Base-by-base conservation (phyloP, 495 filamentous ascomycete genomes). In the Neurospora africana region DNA sequence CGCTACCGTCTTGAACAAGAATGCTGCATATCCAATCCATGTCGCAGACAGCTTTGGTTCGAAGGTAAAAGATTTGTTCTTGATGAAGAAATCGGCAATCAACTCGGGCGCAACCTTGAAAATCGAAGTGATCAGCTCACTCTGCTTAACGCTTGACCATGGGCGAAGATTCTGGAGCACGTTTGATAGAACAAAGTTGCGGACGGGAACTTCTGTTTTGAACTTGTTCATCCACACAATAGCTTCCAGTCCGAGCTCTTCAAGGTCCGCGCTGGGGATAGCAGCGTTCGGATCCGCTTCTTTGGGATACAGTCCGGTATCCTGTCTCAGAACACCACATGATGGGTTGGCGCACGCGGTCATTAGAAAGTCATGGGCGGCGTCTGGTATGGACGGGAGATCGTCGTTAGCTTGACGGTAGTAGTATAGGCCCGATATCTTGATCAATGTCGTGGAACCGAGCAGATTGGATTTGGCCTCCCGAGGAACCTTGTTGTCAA, bases 11-110 rank as follows among this genome's bases (percentile, higher is more conserved):
- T 91, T 91, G 78, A 95, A 94, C 6, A 99, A 81, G 70, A 98
- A 92, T 0, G 93, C 86, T 4, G 92, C 93, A 77, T 94, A 97
- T 23, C 94, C 94, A 75, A 98, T 90, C 95, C 95, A 99, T 5
- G 94, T 95, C 0, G 92, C 86, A 1, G 93, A 93, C 11, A 94
- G 84, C 76, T 97, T 98, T 0, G 95, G 94, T 35, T 98, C 96
- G 68, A 96, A 92, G 5, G 89, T 86, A 79, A 98, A 97, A 75
- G 89, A 86, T 53, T 89, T 90, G 78, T 91, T 93, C 77, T 87
- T 89, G 68, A 87, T 84, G 75, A 97, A 98, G 79, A 94, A 98
- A 75, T 91, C 87, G 13, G 93, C 89, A 6, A 97, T 87, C 23
- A 98, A 82, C 79, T 97, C 94, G 7, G 95, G 94, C 2, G 90